Evolutionary conservation across 208 protist species (phyloP).

Genomic region (Trypanosoma caninum): DNA sequence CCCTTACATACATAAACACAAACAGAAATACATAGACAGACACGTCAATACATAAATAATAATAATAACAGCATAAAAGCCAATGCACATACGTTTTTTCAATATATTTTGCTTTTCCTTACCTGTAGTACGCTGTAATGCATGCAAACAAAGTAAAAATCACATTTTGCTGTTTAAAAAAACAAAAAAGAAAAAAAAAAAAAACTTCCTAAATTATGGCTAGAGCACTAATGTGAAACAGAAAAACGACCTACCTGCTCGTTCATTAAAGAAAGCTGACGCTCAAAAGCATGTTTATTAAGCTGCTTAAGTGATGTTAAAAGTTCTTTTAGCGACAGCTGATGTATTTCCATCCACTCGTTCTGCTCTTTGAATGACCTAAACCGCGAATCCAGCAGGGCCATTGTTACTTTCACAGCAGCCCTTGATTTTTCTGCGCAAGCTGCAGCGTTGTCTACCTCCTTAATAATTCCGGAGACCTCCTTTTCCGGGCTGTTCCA

Average conservation of each 20-base stretch:
- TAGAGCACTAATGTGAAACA: not conserved
- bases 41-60: too few species aligned
- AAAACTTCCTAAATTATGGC: not conserved
- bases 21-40: too few species aligned
- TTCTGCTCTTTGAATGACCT: constrained; percentile 47
- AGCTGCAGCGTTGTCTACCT: constrained; percentile 48
- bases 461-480: constrained; percentile 45
- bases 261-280: constrained; percentile 59
- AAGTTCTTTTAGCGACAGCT: constrained; percentile 58
- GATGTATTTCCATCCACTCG: constrained; percentile 69
- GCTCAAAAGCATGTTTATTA: constrained; percentile 59
- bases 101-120: too few species aligned
- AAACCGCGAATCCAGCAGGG: constrained; percentile 54
- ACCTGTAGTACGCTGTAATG: too few species aligned
- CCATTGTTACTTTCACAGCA: constrained; percentile 44
- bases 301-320: constrained; percentile 46
- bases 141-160: too few species aligned
- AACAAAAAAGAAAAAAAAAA: constrained; percentile 15
- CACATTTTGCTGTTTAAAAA: too few species aligned
- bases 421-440: constrained; percentile 58
- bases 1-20: too few species aligned
- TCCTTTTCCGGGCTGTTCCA: constrained; percentile 56
- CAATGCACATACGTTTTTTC: too few species aligned
- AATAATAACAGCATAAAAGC: too few species aligned
- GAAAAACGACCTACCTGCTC: constrained; percentile 17